Evolutionary conservation across 2,329 filamentous ascomycete species (phyloP).

Genomic region (Penicillium sp.): DNA sequence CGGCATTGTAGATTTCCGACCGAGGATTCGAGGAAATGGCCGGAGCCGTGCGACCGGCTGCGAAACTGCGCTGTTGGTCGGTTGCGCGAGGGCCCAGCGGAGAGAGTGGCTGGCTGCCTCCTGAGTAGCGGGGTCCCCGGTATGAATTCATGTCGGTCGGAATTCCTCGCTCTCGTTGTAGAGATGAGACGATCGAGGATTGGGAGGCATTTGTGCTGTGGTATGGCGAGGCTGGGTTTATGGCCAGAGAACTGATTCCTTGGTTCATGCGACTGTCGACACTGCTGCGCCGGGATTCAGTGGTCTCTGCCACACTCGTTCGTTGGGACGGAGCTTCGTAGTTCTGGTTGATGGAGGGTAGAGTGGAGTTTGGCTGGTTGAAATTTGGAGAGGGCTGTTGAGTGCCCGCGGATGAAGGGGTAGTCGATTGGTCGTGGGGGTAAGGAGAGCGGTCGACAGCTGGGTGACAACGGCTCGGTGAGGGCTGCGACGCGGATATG

Average conservation of each 20-base stretch:
- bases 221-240: constrained; percentile 49
- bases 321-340: constrained; percentile 51
- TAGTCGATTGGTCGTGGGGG: constrained; percentile 39
- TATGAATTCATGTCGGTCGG: constrained; percentile 40
- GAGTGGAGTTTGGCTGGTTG: constrained; percentile 41
- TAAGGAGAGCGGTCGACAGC: constrained; percentile 44
- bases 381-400: constrained; percentile 41
- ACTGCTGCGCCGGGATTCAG: constrained; percentile 50
- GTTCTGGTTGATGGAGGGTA: constrained; percentile 61
- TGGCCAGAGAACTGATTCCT: constrained; percentile 48
- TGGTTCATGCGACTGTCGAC: constrained; percentile 51
- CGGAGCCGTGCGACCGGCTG: constrained; percentile 48
- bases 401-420: constrained; percentile 38
- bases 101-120: constrained; percentile 38
- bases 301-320: constrained; percentile 40
- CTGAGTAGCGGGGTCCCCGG: constrained; percentile 43
- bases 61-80: constrained; percentile 42
- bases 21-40: constrained; percentile 50
- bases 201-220: constrained; percentile 49
- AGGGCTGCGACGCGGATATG: constrained; percentile 46
- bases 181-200: constrained; percentile 44
- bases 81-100: constrained; percentile 38
- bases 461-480: constrained; percentile 42
- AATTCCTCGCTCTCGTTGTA: constrained; percentile 46
- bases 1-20: constrained; percentile 51